Percentiles rank a stretch among this genome's conserved stretches.
These are phyloP conservation scores for Colletotrichum caudatum DNA, from an alignment of 2,329 filamentous ascomycete species.

Conservation along the genomic window DNA sequence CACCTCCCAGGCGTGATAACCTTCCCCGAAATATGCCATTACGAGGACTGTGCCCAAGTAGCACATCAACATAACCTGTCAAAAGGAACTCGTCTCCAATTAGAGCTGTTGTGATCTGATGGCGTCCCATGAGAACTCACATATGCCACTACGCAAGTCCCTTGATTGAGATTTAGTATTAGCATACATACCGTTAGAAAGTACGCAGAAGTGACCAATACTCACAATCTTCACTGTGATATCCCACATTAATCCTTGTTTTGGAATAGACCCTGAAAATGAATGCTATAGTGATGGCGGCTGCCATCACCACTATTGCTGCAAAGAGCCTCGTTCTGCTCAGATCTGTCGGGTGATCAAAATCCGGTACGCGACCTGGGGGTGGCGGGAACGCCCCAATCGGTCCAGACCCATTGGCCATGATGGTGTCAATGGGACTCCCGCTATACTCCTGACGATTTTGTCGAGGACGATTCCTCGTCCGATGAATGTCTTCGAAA, in stretches of 20 bases:
- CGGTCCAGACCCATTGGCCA: neutral
- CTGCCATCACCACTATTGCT: neutral
- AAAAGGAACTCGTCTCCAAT: neutral
- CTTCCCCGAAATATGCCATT: conserved; percentile 43
- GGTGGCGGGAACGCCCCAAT: neutral
- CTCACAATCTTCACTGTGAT: conserved; percentile 20
- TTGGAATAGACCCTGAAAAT: conserved; percentile 11
- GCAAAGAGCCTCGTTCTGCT: conserved; percentile 7
- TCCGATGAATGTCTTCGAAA: neutral
- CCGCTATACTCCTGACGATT: neutral
- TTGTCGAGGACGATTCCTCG: neutral
- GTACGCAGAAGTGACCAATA: neutral
- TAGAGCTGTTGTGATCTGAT: neutral
- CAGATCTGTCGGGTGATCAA: conserved; percentile 36
- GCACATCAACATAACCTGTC: conserved; percentile 9
- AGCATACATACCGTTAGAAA: too few species aligned
- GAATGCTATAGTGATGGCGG: neutral
- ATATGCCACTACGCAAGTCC: conserved; percentile 13
- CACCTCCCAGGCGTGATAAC: conserved; percentile 43
- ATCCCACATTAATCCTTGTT: neutral
- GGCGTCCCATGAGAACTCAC: neutral
- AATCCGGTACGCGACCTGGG: conserved; percentile 23
- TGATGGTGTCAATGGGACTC: neutral
- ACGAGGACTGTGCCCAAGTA: conserved; percentile 13
- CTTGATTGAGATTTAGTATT: neutral